Percentiles rank a stretch among this genome's conserved stretches.
Evolutionary conservation across 768 basidiomycete genomes (phyloP).

Genomic region (Cystofilobasidium bisporidii): DNA sequence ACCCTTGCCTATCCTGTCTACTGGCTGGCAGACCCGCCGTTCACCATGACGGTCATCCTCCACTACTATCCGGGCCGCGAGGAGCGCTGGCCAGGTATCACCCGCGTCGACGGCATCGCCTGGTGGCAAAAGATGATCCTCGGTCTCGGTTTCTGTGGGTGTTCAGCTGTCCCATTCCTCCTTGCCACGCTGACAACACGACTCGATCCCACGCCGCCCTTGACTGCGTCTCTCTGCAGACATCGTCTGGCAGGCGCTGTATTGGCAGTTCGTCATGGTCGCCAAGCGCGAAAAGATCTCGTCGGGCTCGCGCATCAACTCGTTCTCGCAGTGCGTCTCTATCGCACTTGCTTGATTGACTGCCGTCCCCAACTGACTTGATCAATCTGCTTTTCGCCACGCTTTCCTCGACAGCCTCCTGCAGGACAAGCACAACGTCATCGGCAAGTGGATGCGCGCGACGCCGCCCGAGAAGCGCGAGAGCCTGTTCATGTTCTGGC

Average conservation of each 20-base stretch:
- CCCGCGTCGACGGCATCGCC: constrained; percentile 57
- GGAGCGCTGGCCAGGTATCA: constrained; percentile 74
- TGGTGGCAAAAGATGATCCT: constrained; percentile 65
- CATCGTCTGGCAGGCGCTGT: constrained; percentile 15
- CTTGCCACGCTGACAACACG: too few species aligned
- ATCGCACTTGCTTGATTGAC: neutral
- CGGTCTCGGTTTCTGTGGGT: constrained; percentile 69
- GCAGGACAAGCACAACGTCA: constrained; percentile 28
- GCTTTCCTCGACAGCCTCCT: constrained; percentile 13
- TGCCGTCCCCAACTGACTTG: too few species aligned
- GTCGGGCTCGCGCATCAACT: constrained; percentile 15
- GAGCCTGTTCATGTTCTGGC: constrained; percentile 28
- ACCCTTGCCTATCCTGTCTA: neutral
- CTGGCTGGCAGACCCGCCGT: constrained; percentile 46
- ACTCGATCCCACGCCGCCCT: neutral
- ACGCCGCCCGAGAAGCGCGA: constrained; percentile 25
- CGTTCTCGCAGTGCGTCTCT: constrained; percentile 24
- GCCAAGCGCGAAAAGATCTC: constrained; percentile 24
- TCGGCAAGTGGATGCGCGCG: constrained; percentile 27
- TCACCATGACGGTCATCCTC: constrained; percentile 80
- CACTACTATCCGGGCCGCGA: constrained; percentile 79
- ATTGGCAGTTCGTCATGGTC: constrained; percentile 25
- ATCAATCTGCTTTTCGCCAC: too few species aligned
- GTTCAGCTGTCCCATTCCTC: too few species aligned
- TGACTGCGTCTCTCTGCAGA: neutral